phyloP scores from a whole-genome alignment of 192 early-diverging fungal species.

The Umbelopsis sp. region DNA sequence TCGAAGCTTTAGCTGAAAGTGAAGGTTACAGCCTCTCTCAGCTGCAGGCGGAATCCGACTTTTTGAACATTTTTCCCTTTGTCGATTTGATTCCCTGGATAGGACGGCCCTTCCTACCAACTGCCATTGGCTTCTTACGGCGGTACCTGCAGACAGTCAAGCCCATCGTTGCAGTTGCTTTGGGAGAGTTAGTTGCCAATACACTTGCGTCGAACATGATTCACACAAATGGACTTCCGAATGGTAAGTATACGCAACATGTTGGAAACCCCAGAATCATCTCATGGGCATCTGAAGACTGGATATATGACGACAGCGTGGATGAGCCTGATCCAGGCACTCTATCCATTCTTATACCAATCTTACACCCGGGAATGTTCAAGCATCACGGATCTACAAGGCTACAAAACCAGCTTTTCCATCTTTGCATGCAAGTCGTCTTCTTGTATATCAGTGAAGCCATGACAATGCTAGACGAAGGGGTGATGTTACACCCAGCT shows the following conservation, averaged over 20 bases:
- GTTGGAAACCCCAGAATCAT: neutral
- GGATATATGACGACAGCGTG: neutral
- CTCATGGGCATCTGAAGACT: neutral
- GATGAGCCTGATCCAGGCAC: neutral
- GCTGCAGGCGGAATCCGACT: neutral
- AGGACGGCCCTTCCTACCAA: no score
- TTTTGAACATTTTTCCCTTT: no score
- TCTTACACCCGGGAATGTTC: neutral
- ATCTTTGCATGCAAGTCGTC: neutral
- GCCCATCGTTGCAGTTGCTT: no score
- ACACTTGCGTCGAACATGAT: no score
- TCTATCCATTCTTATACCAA: neutral
- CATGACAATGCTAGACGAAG: slow-evolving; percentile 4
- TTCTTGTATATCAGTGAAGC: slow-evolving; percentile 3
- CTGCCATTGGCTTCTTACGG: no score
- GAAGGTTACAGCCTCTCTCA: slow-evolving; percentile 1
- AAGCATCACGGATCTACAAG: neutral
- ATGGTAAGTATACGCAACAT: neutral
- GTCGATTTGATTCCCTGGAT: no score
- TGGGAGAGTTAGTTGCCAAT: no score
- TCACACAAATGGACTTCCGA: neutral
- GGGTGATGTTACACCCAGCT: neutral
- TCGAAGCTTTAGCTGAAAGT: neutral
- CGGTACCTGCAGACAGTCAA: no score
- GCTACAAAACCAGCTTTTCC: neutral